Evolutionary conservation across 2,329 filamentous ascomycete genomes (phyloP), one percentile per base, ranked within the genome.

Genomic region (Epichloe sibirici): DNA sequence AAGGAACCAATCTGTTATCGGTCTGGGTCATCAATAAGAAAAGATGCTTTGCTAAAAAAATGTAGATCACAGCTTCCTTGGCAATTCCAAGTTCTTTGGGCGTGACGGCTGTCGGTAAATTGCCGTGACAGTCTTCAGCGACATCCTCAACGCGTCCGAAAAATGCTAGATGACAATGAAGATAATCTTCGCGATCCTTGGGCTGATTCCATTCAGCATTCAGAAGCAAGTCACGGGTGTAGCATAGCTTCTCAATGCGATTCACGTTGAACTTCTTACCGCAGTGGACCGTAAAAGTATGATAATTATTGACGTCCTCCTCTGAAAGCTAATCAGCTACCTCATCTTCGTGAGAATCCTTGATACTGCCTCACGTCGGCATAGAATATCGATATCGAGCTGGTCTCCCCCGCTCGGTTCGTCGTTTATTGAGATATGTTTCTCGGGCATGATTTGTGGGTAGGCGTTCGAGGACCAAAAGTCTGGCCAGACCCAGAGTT

Each of bases 141-240:
- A 93, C 78, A 66, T 93, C 85, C 52, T 83, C 73, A 5, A 85
- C 81, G 34, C 81, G 77, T 0, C 89, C 88, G 60, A 94, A 91
- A 65, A 94, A 94, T 12, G 86, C 87, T 3, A 89, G 88, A 61
- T 94, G 89, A 2, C 89, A 80, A 67, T 95, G 89, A 5, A 94
- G 73, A 56, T 88, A 81, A 1, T 90, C 83, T 28, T 83, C 73
- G n/a, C 88, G 79, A 43, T 89, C 83, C 55, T 87, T 82, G 1
- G 78, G 74, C 57, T 85, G 82, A 59, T 93, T 94, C 88, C 89
- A 94, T 63, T 94, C 87, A 0, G 86, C 86, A 60, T 94, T 93
- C 17, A 94, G 77, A 7, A 94, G 74, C 17, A 94, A 66, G 63
- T 95, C 89, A 57, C 87, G 85, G 2, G 85, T 88, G 62, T 88